Percentiles rank a stretch among this genome's conserved stretches.
Conservation (phyloP, 768 basidiomycete species). For the Lanmaoa rubissima region DNA sequence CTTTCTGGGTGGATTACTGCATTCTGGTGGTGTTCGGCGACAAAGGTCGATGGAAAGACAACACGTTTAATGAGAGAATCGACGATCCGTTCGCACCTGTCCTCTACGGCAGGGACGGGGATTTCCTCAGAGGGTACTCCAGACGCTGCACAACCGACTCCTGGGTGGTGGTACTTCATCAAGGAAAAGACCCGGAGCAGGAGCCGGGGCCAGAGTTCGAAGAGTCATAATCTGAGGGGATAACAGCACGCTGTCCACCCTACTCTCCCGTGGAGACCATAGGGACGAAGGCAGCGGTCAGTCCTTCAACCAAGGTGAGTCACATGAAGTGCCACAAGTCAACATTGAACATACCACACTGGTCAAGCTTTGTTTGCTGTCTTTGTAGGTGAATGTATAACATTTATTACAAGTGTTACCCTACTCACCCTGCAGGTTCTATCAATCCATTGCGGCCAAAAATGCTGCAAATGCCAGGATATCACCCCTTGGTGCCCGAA, state of each 20-base stretch:
- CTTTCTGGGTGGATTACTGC: not conserved
- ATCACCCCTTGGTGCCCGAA: conserved; percentile 84
- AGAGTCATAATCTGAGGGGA: no score
- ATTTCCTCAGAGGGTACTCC: not conserved
- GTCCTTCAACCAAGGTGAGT: no score
- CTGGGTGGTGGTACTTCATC: not conserved
- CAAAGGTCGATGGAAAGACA: not conserved
- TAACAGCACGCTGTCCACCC: no score
- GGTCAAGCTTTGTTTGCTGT: no score
- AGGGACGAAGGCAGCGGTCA: no score
- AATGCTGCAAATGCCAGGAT: conserved; percentile 92
- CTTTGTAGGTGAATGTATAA: no score
- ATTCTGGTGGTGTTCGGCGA: not conserved
- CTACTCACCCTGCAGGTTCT: conserved; percentile 73
- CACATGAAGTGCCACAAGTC: no score
- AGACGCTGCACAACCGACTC: not conserved
- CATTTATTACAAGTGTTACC: not conserved
- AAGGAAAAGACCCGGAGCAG: not conserved
- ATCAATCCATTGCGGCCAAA: conserved; percentile 84
- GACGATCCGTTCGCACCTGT: not conserved
- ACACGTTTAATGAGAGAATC: not conserved
- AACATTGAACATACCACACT: no score
- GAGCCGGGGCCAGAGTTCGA: no score
- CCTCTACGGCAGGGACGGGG: not conserved
- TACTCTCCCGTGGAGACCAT: no score